These are phyloP conservation scores for Geotrichum carabidarum DNA, from an alignment of 1,139 yeast species.

Conservation along the genomic window DNA sequence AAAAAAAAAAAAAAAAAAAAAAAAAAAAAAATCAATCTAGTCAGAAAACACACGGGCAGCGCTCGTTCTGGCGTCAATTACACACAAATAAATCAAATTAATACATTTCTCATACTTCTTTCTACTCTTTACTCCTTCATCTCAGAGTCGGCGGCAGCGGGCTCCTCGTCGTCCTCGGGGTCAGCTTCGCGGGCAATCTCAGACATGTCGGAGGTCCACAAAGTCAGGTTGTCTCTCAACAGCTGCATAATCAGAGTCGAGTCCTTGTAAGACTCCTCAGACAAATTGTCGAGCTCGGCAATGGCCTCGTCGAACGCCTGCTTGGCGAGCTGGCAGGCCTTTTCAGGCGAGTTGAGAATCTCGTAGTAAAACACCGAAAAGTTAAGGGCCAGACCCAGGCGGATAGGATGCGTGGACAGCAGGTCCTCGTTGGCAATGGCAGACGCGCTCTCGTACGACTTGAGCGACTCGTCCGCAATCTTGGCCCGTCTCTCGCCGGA, in stretches of 20 bases:
- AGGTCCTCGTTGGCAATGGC: constrained; percentile 97
- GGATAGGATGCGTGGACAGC: constrained; percentile 98
- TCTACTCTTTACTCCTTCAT: constrained; percentile 6
- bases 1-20: too few relatives aligned
- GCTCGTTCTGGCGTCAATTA: too few relatives aligned
- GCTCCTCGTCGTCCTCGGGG: constrained; percentile 15
- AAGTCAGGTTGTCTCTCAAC: constrained; percentile 95
- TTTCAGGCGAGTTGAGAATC: constrained; percentile 95
- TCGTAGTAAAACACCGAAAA: constrained; percentile 98
- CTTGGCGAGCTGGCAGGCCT: constrained; percentile 98
- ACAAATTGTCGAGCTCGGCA: constrained; percentile 94
- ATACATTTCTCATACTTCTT: background rate
- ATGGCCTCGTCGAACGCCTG: constrained; percentile 99
- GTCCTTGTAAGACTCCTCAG: constrained; percentile 97
- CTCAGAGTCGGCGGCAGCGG: constrained; percentile 18
- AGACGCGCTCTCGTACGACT: constrained; percentile 92
- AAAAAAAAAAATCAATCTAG: too few relatives aligned
- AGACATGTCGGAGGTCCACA: constrained; percentile 50
- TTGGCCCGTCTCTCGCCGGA: constrained; percentile 87
- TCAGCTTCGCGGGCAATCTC: constrained; percentile 8
- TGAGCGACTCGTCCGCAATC: constrained; percentile 90
- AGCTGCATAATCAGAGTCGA: constrained; percentile 98
- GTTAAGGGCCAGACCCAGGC: constrained; percentile 96
- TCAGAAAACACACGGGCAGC: too few relatives aligned
- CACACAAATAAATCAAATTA: background rate